Conservation (phyloP, 768 basidiomycete species). For the Vararia minispora region DNA sequence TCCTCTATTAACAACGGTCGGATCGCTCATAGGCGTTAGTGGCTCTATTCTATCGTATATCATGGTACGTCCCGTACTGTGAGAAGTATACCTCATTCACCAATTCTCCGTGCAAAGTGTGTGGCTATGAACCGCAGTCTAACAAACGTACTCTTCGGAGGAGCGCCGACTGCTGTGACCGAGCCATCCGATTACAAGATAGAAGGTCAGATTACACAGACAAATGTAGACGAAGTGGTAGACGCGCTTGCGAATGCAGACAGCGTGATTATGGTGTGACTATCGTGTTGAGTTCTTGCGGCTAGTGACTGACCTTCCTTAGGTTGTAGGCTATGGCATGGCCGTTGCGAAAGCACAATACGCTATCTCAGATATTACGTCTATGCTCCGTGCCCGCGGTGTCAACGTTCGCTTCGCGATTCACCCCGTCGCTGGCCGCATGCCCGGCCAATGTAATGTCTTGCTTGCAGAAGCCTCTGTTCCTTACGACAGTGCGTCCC, state of each 20-base stretch:
- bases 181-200: constrained; percentile 53
- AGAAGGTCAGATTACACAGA: constrained; percentile 73
- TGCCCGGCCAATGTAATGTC: constrained; percentile 94
- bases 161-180: constrained; percentile 50
- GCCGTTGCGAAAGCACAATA: constrained; percentile 88
- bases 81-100: constrained; percentile 3
- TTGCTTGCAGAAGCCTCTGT: constrained; percentile 83
- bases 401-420: constrained; percentile 80
- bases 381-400: constrained; percentile 59
- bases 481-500: constrained; percentile 68
- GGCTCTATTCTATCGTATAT: constrained; percentile 88
- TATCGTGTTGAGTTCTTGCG: background rate
- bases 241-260: constrained; percentile 72
- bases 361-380: constrained; percentile 59
- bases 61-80: constrained; percentile 45
- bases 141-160: constrained; percentile 80
- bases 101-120: constrained; percentile 37
- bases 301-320: background rate
- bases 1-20: constrained; percentile 70
- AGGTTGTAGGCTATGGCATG: constrained; percentile 87
- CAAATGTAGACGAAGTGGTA: constrained; percentile 70
- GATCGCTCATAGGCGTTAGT: constrained; percentile 81
- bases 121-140: constrained; percentile 87
- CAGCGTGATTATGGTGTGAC: constrained; percentile 62
- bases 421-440: constrained; percentile 85